phyloP scores from a whole-genome alignment of 192 early-diverging fungal species.

The Rhizophagus sp. region DNA sequence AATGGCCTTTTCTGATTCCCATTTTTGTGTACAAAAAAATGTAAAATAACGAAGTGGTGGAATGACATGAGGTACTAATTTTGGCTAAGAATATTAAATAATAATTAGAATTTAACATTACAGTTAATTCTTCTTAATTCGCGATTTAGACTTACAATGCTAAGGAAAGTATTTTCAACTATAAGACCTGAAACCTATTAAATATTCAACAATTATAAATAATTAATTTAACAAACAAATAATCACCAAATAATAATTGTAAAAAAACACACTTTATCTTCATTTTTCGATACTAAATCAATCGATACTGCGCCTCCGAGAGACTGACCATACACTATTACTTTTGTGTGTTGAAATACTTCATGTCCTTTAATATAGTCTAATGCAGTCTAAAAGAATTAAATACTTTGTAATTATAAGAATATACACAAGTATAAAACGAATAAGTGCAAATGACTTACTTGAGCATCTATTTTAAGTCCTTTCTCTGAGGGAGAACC shows the following conservation, averaged over 20 bases:
- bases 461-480: constrained; percentile 83
- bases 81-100: constrained; percentile 53
- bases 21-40: constrained; percentile 85
- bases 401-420: not conserved
- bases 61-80: constrained; percentile 83
- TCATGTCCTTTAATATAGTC: constrained; percentile 81
- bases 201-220: not conserved
- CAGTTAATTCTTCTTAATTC: not conserved
- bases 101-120: not conserved
- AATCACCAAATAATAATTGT: not conserved
- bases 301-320: constrained; percentile 97
- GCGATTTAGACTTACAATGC: constrained; percentile 53
- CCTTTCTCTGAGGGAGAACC: constrained; percentile 86
- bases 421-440: not conserved
- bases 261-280: constrained; percentile 41
- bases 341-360: constrained; percentile 68
- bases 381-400: constrained; percentile 62
- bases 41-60: constrained; percentile 71
- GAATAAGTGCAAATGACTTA: constrained; percentile 26
- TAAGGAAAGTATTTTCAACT: constrained; percentile 93
- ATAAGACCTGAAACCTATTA: constrained; percentile 72
- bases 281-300: constrained; percentile 75
- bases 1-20: constrained; percentile 79
- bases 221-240: not conserved
- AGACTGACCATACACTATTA: constrained; percentile 92